Evolutionary conservation across 768 basidiomycete species (phyloP), one percentile per base, ranked within the genome.

Genomic region (Inosperma sp.): DNA sequence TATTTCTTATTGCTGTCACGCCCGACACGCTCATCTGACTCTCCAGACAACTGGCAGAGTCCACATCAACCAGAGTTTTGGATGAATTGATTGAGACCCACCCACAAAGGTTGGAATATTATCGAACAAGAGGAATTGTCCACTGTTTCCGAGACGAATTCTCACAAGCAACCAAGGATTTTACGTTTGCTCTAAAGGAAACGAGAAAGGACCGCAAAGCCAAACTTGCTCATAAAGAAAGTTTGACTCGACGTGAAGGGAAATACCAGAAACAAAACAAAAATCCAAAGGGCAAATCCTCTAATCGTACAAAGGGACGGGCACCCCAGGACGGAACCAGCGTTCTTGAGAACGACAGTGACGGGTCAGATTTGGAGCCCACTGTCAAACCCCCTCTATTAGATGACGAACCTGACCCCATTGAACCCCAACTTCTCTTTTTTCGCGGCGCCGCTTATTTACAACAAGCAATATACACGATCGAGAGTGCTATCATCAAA

Each of bases 91-190:
- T 93, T 52, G 75, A 78, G 1, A 67, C 72, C 14, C 68, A 84
- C 53, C 92, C 92, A 0, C 83, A 91, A 52, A 79, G 81, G 16
- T 78, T 93, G 27, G 89, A 93, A 66, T 92, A 87, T 65, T 87
- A 81, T 61, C 82, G 92, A 39, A 93, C 92, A 1, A 82, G 90
- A n/a, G 92, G 91, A 7, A 88, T 93, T 50, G 89, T 93, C 10
- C 87, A 87, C 58, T 87, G 84, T 62, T 93, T 93, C 73, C 80
- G 88, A 41, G 90, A 93, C 53, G 89, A 93, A 63, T 93, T 84
- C 58, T 52, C 70, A 3, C 72, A 77, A 26, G 91, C 91, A 1
- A 80, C 78, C 23, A 86, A 82, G 60, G 90, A 92, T 63, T 92
- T 90, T 54, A 92, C 91, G 0, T 66, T 83, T 55, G 89, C 86